A percentile compares a stretch with the other conserved stretches of the same genome.
Conservation (phyloP, 768 basidiomycete genomes). For the Candolleomyces eurysporus region DNA sequence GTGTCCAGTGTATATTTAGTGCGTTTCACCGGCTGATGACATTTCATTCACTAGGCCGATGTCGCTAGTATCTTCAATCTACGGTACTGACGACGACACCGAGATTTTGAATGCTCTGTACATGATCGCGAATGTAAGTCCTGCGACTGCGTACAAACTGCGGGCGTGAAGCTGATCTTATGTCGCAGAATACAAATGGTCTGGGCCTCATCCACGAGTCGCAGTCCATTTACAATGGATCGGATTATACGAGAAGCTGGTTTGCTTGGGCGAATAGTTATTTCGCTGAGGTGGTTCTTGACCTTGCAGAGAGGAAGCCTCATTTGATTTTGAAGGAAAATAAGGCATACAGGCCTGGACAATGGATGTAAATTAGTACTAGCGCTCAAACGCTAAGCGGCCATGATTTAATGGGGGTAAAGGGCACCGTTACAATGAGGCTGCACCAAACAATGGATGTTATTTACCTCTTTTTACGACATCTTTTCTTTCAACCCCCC, state of each 20-base stretch:
- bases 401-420: too few species aligned
- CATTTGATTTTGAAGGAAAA: conserved; percentile 57
- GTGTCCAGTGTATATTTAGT: not conserved
- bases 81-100: conserved; percentile 67
- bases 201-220: conserved; percentile 81
- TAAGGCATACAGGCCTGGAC: conserved; percentile 55
- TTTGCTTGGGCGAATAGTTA: conserved; percentile 86
- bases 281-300: conserved; percentile 80
- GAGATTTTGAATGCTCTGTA: conserved; percentile 66
- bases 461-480: conserved; percentile 10
- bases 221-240: conserved; percentile 55
- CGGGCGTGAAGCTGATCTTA: not conserved
- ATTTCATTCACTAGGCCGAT: conserved; percentile 54
- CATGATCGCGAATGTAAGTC: conserved; percentile 63
- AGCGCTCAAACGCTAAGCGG: too few species aligned
- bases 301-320: conserved; percentile 73
- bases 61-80: conserved; percentile 74
- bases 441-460: conserved; percentile 1
- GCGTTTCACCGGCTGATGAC: not conserved
- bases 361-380: conserved; percentile 21
- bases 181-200: conserved; percentile 61
- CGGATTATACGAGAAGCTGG: conserved; percentile 68
- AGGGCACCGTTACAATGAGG: too few species aligned
- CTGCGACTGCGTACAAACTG: not conserved
- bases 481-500: conserved; percentile 10